Evolutionary conservation across 2,329 filamentous ascomycete genomes (phyloP), one percentile per base, ranked within the genome.

Genomic region (Diplodia corticola): DNA sequence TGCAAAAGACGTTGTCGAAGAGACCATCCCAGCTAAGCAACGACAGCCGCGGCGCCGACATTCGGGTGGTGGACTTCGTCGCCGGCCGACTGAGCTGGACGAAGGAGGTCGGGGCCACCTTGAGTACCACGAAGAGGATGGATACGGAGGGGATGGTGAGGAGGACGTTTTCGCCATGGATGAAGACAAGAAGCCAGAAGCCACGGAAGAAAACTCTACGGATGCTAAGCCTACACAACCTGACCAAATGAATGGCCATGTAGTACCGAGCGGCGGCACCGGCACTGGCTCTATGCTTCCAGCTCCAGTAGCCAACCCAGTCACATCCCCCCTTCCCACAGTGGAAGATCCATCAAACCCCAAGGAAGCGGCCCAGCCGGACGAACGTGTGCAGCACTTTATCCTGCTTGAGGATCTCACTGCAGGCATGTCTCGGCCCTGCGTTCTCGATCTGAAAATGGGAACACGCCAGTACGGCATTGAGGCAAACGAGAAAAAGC

Each of bases 371-470:
- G 81, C 79, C 59, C 82, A 80, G 70, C 77, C 76, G n/a, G 81
- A 80, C 64, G 80, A 82, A 66, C 88, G 94, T 35, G 91, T 96
- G 4, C 92, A 97, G 73, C 96, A 94, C 75, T 99, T 99, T 75
- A 82, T 99, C 15, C 84, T 99, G 0, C 82, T 99, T 10, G 95
- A 99, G 78, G 95, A 99, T 76, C 85, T 99, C 55, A 99, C 95
- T 1, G 91, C 94, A 1, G 94, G 94, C 37, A 98, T 99, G 95
- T 93, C 92, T 75, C 89, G 91, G 60, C 95, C 95, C 5, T 98
- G 95, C 79, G 96, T 99, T 67, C 90, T 99, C 78, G 95, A 99
- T 75, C 83, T 99, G 69, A 99, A 99, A 77, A 99, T 99, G 95
- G 95, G 95, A 22, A 99, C 95, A 7, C 89, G 95, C 2, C 95